These are phyloP conservation scores for Epicoccum sorghinum DNA, from an alignment of 2,329 filamentous ascomycete genomes.

Conservation along the genomic window DNA sequence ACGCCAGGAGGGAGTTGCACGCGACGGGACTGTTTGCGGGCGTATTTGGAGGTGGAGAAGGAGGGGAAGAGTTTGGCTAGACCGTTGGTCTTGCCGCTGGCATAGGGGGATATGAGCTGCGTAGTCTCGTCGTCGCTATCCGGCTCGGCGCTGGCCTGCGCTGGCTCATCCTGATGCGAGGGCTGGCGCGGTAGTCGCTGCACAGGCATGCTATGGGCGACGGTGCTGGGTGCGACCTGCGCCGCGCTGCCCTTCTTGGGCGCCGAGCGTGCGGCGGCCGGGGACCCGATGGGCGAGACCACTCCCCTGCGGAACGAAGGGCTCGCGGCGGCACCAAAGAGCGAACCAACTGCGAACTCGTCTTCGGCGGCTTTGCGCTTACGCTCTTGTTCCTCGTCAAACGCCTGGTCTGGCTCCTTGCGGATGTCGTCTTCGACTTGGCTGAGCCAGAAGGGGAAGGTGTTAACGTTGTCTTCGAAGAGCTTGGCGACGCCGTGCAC, in stretches of 20 bases:
- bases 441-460: slow-evolving; percentile 92
- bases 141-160: slow-evolving; percentile 56
- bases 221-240: slow-evolving; percentile 16
- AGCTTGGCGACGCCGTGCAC: slow-evolving; percentile 89
- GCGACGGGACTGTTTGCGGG: slow-evolving; percentile 57
- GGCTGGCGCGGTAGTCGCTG: slow-evolving; percentile 24
- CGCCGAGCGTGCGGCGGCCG: slow-evolving; percentile 43
- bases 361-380: slow-evolving; percentile 82
- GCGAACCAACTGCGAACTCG: slow-evolving; percentile 85
- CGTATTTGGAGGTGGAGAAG: slow-evolving; percentile 77
- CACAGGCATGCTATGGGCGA: slow-evolving; percentile 29
- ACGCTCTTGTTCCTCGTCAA: slow-evolving; percentile 87
- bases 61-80: slow-evolving; percentile 78
- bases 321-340: slow-evolving; percentile 64
- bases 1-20: slow-evolving; percentile 81
- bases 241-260: slow-evolving; percentile 24
- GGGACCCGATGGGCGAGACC: slow-evolving; percentile 72
- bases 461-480: slow-evolving; percentile 95
- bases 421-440: slow-evolving; percentile 93
- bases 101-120: slow-evolving; percentile 24
- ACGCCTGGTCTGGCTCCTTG: slow-evolving; percentile 87
- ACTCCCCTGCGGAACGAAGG: slow-evolving; percentile 59
- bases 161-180: slow-evolving; percentile 41
- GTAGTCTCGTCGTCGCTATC: slow-evolving; percentile 59
- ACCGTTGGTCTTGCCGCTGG: slow-evolving; percentile 54